Percentiles rank a stretch among this genome's conserved stretches.
phyloP scores from a whole-genome alignment of 2,329 filamentous ascomycete genomes.

The Phialemonium atrogriseum region DNA sequence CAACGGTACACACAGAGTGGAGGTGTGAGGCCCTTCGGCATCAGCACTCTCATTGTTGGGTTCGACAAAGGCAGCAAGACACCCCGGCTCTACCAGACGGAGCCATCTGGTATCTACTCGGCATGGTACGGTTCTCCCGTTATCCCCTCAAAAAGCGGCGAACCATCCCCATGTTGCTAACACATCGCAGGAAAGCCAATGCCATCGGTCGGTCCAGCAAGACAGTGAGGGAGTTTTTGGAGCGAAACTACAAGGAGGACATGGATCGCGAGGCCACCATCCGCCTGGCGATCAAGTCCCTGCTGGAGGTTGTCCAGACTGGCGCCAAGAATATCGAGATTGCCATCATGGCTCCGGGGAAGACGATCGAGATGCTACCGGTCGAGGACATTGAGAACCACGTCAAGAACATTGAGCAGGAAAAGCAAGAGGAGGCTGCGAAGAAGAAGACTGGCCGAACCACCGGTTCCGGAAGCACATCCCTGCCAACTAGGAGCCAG shows the following conservation, averaged over 20 bases:
- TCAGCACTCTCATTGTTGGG: constrained; percentile 96
- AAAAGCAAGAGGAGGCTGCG: constrained; percentile 97
- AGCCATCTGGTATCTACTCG: constrained; percentile 98
- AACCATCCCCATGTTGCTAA: constrained; percentile 6
- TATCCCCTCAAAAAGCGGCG: not conserved
- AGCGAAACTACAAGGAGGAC: constrained; percentile 96
- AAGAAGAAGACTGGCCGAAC: constrained; percentile 86
- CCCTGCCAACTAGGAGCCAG: constrained; percentile 62
- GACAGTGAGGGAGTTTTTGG: constrained; percentile 96
- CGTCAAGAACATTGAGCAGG: constrained; percentile 97
- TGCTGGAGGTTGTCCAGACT: constrained; percentile 96
- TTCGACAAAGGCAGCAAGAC: constrained; percentile 90
- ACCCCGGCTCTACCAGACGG: constrained; percentile 91
- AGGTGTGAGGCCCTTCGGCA: constrained; percentile 96
- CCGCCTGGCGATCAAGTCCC: constrained; percentile 93
- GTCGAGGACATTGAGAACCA: constrained; percentile 95
- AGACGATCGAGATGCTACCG: constrained; percentile 85
- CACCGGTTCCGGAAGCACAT: constrained; percentile 60
- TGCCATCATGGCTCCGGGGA: constrained; percentile 91
- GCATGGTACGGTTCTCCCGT: constrained; percentile 67
- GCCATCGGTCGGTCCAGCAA: constrained; percentile 98
- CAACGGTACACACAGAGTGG: constrained; percentile 98
- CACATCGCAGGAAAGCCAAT: constrained; percentile 79
- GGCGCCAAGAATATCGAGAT: constrained; percentile 99
- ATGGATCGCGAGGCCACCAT: constrained; percentile 97